Base-by-base conservation (phyloP, 2,329 filamentous ascomycete species). In the Sporothrix phasma region DNA sequence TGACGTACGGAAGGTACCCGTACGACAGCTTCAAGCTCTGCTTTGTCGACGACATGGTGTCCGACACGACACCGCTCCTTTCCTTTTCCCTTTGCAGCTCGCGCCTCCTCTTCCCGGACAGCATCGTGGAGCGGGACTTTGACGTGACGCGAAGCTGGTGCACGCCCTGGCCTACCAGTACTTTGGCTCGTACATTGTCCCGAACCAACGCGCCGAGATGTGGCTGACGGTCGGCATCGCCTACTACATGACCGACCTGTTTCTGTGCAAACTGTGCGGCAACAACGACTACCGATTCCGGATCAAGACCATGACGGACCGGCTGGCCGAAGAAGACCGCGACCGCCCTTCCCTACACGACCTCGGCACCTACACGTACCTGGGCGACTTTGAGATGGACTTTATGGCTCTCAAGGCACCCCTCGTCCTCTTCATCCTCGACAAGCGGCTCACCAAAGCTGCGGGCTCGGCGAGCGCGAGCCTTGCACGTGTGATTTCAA, bases 201-300 rank as follows among this genome's bases (percentile, higher is more conserved):
- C 94, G 0, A 90, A 92, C 71, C 86, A 88, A 46, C 84, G 87
- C 19, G 81, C 82, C 61, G 94, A 99, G 74, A 85, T 87, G 62
- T 99, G 94, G 94, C 86, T 95, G 22, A 88, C 93, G 13, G 83
- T 94, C 62, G 95, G 93, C 15, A 88, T 95, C 54, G 89, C 93
- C 0, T 92, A 93, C 78, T 99, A 91, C 78, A 96, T 99, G 83
- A 92, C 93, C 1, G 93, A 97, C 70, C 82, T 91, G 3, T 97
- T 96, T 75, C 90, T 97, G 83, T 90, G 88, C 73, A 88, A 86
- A 68, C 80, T 99, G 2, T 95, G 91, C 71, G 94, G 94, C 7
- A 95, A 95, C 72, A 99, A 99, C 72, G 91, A 96, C 70, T 94
- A 96, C 73, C 84, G 92, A 11, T 97, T 92, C 73, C 87, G 91